A percentile compares a stretch with the other conserved stretches of the same genome.
Evolutionary conservation across 192 early-diverging fungal species (phyloP).

Genomic region (Coemansia sp.): DNA sequence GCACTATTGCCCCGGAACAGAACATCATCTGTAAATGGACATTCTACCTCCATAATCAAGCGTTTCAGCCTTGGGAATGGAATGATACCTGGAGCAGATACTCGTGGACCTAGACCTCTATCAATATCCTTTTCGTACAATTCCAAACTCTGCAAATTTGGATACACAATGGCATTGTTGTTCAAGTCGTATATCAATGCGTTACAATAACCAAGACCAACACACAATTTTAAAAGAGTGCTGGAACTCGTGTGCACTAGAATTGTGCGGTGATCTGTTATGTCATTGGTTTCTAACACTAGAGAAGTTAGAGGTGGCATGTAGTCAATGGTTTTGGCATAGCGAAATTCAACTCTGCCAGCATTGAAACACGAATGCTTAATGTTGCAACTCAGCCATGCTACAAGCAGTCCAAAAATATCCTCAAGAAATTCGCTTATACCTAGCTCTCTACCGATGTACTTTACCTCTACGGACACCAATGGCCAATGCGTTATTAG

Average conservation of each 20-base stretch:
- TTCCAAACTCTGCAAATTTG: slow-evolving; percentile 9
- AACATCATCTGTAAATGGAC: slow-evolving; percentile 11
- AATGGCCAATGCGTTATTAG: neutral
- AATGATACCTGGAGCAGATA: neutral
- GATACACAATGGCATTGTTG: neutral
- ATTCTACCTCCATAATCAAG: neutral
- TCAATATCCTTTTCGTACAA: neutral
- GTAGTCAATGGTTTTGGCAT: neutral
- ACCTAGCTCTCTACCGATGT: neutral
- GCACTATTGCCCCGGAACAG: slow-evolving; percentile 11
- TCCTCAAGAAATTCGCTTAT: neutral
- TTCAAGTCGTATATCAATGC: neutral
- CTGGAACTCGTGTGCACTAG: neutral
- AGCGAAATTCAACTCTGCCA: neutral
- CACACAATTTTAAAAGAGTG: neutral
- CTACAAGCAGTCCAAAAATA: neutral
- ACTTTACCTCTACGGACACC: neutral
- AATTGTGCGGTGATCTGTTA: neutral
- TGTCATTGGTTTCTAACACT: neutral
- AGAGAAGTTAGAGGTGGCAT: neutral
- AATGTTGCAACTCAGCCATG: neutral
- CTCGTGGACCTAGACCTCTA: neutral
- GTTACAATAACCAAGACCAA: neutral
- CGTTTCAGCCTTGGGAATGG: slow-evolving; percentile 2
- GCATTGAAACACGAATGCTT: neutral